Percentiles rank a stretch among this genome's conserved stretches.
phyloP scores from a whole-genome alignment of 2,329 filamentous ascomycete genomes.

The Colletotrichum musae region DNA sequence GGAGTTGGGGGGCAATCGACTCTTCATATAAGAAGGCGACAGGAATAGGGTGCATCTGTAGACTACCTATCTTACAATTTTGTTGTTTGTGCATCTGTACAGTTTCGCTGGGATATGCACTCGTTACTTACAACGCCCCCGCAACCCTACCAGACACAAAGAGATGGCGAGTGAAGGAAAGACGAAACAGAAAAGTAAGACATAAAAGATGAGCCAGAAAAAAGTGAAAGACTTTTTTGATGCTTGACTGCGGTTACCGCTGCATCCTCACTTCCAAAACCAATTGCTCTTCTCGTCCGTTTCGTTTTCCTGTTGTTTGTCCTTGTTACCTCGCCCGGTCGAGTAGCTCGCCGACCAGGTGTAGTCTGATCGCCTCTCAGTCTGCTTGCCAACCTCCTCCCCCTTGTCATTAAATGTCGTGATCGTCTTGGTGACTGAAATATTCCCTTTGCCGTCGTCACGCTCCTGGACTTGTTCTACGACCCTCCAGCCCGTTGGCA shows the following conservation, averaged over 20 bases:
- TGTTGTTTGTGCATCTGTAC: neutral
- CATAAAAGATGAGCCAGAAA: neutral
- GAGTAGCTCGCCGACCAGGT: slow-evolving; percentile 38
- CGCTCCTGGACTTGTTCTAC: slow-evolving; percentile 36
- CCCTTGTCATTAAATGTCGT: slow-evolving; percentile 40
- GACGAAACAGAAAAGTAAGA: no score
- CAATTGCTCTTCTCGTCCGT: slow-evolving; percentile 34
- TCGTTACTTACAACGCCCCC: slow-evolving; percentile 20
- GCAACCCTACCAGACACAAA: neutral
- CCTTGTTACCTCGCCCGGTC: slow-evolving; percentile 15
- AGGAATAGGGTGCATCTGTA: neutral
- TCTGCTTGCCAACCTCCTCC: slow-evolving; percentile 39
- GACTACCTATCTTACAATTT: slow-evolving; percentile 3
- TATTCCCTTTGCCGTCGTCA: slow-evolving; percentile 39
- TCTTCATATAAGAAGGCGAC: no score
- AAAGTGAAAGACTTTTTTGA: neutral
- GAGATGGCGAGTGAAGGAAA: neutral
- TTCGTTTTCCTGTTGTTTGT: slow-evolving; percentile 14
- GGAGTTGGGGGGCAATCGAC: no score
- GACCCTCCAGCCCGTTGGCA: slow-evolving; percentile 37
- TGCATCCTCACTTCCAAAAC: slow-evolving; percentile 39
- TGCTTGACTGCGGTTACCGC: neutral
- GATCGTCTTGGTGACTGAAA: slow-evolving; percentile 35
- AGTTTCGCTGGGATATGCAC: slow-evolving; percentile 15
- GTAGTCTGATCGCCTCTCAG: slow-evolving; percentile 36